A percentile compares a stretch with the other conserved stretches of the same genome.
phyloP scores from a whole-genome alignment of 2,329 filamentous ascomycete species.

The Colletotrichum coccodes region DNA sequence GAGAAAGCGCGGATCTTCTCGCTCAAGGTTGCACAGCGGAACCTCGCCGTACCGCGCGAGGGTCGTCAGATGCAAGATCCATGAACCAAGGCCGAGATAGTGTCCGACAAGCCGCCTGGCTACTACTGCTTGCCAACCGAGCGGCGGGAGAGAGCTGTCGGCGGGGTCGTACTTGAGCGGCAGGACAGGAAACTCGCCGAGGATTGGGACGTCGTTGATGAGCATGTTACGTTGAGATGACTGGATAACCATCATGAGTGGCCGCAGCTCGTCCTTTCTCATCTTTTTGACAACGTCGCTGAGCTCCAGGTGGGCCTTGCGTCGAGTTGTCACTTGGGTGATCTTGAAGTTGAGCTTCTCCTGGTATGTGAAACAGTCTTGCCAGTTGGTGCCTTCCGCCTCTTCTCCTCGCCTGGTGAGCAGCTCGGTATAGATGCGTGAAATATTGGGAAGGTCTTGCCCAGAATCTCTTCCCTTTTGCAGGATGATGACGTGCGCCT shows the following conservation, averaged over 20 bases:
- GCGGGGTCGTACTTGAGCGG: slow-evolving; percentile 83
- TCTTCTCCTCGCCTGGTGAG: slow-evolving; percentile 74
- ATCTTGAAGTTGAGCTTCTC: slow-evolving; percentile 87
- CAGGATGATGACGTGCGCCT: slow-evolving; percentile 89
- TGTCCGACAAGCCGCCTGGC: slow-evolving; percentile 87
- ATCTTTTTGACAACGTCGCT: slow-evolving; percentile 91
- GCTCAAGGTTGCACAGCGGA: slow-evolving; percentile 93
- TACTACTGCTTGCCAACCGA: slow-evolving; percentile 93
- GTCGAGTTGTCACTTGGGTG: slow-evolving; percentile 86
- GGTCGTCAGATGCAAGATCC: slow-evolving; percentile 88
- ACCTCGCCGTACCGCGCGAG: slow-evolving; percentile 93
- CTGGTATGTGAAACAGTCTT: slow-evolving; percentile 87
- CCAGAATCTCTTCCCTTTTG: slow-evolving; percentile 81
- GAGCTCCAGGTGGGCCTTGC: slow-evolving; percentile 89
- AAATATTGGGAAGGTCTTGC: slow-evolving; percentile 89
- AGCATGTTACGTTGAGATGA: slow-evolving; percentile 86
- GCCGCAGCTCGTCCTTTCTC: slow-evolving; percentile 83
- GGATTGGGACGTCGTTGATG: slow-evolving; percentile 83
- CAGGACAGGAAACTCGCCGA: slow-evolving; percentile 87
- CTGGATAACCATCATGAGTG: slow-evolving; percentile 88
- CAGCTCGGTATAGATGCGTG: slow-evolving; percentile 86
- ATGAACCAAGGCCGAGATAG: slow-evolving; percentile 91
- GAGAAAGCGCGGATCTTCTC: slow-evolving; percentile 91
- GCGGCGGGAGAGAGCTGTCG: slow-evolving; percentile 87
- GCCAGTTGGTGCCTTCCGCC: slow-evolving; percentile 75